Evolutionary conservation across 495 filamentous ascomycete genomes (phyloP).

Genomic region (Neohortaea acidophila): DNA sequence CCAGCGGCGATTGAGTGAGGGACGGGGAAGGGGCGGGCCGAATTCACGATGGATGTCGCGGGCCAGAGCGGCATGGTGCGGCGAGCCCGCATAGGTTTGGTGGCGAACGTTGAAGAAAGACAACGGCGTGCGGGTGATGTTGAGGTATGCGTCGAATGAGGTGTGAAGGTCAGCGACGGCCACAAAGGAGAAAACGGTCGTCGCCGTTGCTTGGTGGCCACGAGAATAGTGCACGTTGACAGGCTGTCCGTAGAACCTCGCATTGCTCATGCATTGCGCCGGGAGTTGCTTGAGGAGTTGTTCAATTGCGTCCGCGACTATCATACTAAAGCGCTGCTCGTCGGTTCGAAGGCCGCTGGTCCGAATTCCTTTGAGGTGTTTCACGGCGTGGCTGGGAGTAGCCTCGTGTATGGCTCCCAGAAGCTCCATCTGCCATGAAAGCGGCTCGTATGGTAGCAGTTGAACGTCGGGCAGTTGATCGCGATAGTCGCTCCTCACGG

Average conservation of each 20-base stretch:
- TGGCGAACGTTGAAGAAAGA: constrained; percentile 44
- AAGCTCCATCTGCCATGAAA: constrained; percentile 40
- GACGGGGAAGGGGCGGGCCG: constrained; percentile 20
- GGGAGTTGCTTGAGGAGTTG: constrained; percentile 32
- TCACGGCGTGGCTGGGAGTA: constrained; percentile 3
- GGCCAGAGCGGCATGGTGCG: constrained; percentile 37
- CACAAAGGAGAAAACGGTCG: constrained; percentile 39
- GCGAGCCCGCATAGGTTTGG: constrained; percentile 35
- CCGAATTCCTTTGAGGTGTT: constrained; percentile 10
- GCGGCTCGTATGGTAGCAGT: constrained; percentile 41
- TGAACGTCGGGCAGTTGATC: constrained; percentile 54
- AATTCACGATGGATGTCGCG: constrained; percentile 36
- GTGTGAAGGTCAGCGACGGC: constrained; percentile 37
- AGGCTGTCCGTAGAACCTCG: constrained; percentile 35
- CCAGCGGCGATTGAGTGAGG: background rate
- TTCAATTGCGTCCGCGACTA: constrained; percentile 3
- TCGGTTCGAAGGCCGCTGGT: too few species aligned
- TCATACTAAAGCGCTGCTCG: constrained; percentile 9
- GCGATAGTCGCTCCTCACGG: constrained; percentile 47
- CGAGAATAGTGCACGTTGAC: constrained; percentile 33
- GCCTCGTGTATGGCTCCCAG: constrained; percentile 40
- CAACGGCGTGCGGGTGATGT: constrained; percentile 33
- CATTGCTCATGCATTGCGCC: constrained; percentile 32
- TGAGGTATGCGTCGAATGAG: constrained; percentile 27
- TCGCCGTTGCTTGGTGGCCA: constrained; percentile 12